These are phyloP conservation scores for Beauveria pseudobassiana DNA, from an alignment of 2,329 filamentous ascomycete species.

Conservation along the genomic window DNA sequence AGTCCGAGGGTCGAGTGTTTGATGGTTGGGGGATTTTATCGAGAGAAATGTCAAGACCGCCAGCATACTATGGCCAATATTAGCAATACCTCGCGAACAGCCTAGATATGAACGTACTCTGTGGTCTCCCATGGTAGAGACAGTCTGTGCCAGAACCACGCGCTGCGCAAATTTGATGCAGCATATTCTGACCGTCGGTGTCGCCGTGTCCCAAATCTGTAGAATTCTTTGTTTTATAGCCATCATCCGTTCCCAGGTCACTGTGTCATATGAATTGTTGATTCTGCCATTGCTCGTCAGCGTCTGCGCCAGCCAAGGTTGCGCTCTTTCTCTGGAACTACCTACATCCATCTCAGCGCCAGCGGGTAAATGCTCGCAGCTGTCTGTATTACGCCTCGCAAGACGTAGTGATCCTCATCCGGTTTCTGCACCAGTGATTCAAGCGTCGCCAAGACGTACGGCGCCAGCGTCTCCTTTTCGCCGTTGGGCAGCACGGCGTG, in stretches of 20 bases:
- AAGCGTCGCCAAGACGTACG: conserved; percentile 71
- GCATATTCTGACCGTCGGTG: conserved; percentile 74
- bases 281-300: conserved; percentile 51
- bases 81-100: conserved; percentile 16
- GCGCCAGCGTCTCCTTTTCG: conserved; percentile 73
- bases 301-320: neutral
- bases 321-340: conserved; percentile 24
- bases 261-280: conserved; percentile 72
- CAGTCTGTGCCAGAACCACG: conserved; percentile 85
- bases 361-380: conserved; percentile 89
- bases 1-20: conserved; percentile 67
- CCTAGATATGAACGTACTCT: conserved; percentile 50
- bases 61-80: conserved; percentile 30
- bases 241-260: conserved; percentile 81
- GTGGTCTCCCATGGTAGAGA: conserved; percentile 72
- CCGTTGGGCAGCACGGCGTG: conserved; percentile 67
- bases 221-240: conserved; percentile 86
- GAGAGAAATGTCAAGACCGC: conserved; percentile 68
- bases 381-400: conserved; percentile 81
- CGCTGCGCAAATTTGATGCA: conserved; percentile 97
- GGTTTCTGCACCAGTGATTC: conserved; percentile 61
- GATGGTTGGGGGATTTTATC: conserved; percentile 77
- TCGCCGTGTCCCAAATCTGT: conserved; percentile 75
- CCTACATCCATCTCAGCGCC: conserved; percentile 90
- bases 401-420: conserved; percentile 70